A percentile compares a stretch with the other conserved stretches of the same genome.
Conservation (phyloP, 257 asterid genomes). For the Nicotiana sylvestris region DNA sequence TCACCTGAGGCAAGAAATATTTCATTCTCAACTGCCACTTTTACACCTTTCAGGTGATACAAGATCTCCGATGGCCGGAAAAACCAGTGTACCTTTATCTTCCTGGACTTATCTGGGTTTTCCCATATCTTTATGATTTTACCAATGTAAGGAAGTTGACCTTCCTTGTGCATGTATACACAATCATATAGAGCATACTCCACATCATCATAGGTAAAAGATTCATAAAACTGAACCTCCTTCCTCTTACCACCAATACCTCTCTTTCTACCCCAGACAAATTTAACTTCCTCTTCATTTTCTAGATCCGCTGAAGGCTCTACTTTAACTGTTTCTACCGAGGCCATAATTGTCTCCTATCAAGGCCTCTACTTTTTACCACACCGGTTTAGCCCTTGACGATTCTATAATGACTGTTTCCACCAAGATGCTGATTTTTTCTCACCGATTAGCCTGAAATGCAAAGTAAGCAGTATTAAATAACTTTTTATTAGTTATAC, state of each 20-base stretch:
- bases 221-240: conserved; percentile 53
- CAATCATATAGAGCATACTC: conserved; percentile 54
- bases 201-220: conserved; percentile 66
- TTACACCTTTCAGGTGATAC: conserved; percentile 31
- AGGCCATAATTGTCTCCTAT: conserved; percentile 8
- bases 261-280: conserved; percentile 60
- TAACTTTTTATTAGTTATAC: background rate
- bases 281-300: conserved; percentile 33
- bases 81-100: conserved; percentile 79
- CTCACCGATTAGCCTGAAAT: background rate
- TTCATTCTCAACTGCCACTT: conserved; percentile 45
- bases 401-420: background rate
- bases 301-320: conserved; percentile 17
- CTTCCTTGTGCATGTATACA: conserved; percentile 57
- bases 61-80: conserved; percentile 68
- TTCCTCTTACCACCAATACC: conserved; percentile 46
- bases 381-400: background rate
- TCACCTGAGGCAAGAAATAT: conserved; percentile 77
- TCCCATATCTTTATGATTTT: conserved; percentile 76
- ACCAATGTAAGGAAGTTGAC: conserved; percentile 58
- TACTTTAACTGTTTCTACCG: background rate
- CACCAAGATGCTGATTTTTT: background rate
- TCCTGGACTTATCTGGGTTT: conserved; percentile 33
- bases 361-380: background rate
- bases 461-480: background rate